A percentile compares a stretch with the other conserved stretches of the same genome.
These are phyloP conservation scores for Verticillium tricorpus DNA, from an alignment of 2,329 filamentous ascomycete genomes.

Conservation along the genomic window DNA sequence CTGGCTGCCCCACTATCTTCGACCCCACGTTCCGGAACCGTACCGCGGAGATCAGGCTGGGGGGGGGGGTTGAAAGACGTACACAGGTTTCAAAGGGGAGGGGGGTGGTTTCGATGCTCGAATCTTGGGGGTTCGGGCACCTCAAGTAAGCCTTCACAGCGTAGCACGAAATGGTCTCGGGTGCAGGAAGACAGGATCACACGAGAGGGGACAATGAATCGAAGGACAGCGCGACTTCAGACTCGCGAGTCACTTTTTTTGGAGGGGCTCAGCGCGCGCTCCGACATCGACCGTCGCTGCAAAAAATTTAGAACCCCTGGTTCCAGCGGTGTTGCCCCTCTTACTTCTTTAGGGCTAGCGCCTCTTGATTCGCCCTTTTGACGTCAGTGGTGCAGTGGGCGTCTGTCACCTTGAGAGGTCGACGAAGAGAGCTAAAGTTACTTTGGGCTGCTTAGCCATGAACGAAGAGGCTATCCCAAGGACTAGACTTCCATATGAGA, in stretches of 20 bases:
- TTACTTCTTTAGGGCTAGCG: conserved; percentile 1
- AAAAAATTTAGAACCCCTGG: not conserved
- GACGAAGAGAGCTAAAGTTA: too few relatives aligned
- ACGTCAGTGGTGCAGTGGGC: not conserved
- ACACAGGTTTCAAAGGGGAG: not conserved
- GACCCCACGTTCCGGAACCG: conserved; percentile 2
- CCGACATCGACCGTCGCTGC: conserved; percentile 1
- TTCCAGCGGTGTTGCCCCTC: conserved; percentile 1
- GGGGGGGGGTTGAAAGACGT: not conserved
- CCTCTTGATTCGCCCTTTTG: not conserved
- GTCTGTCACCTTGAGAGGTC: not conserved
- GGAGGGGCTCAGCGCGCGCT: conserved; percentile 3
- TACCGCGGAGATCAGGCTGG: not conserved
- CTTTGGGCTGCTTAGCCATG: too few relatives aligned
- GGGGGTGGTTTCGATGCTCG: not conserved
- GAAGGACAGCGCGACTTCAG: not conserved
- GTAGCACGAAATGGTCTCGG: not conserved
- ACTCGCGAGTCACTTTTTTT: not conserved
- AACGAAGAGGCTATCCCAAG: too few relatives aligned
- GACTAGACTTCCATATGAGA: too few relatives aligned
- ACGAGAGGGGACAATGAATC: not conserved
- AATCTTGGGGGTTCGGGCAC: not conserved
- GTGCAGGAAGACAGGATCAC: not conserved
- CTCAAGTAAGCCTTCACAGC: not conserved
- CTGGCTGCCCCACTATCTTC: not conserved